Base-by-base conservation (phyloP, 1,139 yeast genomes). In the Groenewaldozyma sp. region DNA sequence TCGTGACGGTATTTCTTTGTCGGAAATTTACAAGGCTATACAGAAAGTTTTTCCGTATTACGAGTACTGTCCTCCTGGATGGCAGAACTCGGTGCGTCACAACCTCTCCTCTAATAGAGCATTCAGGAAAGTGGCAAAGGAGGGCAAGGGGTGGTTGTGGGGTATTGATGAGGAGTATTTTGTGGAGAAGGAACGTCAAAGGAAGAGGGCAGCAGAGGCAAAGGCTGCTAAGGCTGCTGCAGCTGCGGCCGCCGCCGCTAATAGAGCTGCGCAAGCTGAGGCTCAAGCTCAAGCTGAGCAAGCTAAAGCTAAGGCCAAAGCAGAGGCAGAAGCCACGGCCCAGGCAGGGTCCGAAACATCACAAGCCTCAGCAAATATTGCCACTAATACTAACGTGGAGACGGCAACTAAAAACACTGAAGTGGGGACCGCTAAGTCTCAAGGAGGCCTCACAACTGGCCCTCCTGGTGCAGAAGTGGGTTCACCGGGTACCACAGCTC, bases 11-110 rank as follows among this genome's bases (percentile, higher is more conserved):
- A 74, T 86, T 73, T 81, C 94, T 0, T 64, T 91, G 36, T 76
- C 84, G 10, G 96, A 87, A 49, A 84, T 91, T 34, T 81, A 84
- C 58, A 83, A 82, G 41, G 84, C 87, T 1, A 84, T 91, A 38
- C 82, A 82, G 56, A 94, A 84, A 31, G 63, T 82, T 9, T 88
- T 82, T 59, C 98, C 97, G 1, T 91, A 83, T 61, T 91, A 84
- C 62, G 75, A 80, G 55, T 91, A 84, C 62, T 87, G 96, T 55
- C 87, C 94, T 1, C 95, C 87, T 59, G 97, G 97, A 2, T 91
- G 99, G 99, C 98, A 91, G 63, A 80, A 84, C 55, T 76, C 94
- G 1, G 94, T 91, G 13, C 73, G 93, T 36, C 98, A 91, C 62
- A 87, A 86, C 53, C 68, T 91, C 33, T 81, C 88, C 19, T 68